Base-by-base conservation (phyloP, 106 monocot species). In the Apostasia shenzhenica region DNA sequence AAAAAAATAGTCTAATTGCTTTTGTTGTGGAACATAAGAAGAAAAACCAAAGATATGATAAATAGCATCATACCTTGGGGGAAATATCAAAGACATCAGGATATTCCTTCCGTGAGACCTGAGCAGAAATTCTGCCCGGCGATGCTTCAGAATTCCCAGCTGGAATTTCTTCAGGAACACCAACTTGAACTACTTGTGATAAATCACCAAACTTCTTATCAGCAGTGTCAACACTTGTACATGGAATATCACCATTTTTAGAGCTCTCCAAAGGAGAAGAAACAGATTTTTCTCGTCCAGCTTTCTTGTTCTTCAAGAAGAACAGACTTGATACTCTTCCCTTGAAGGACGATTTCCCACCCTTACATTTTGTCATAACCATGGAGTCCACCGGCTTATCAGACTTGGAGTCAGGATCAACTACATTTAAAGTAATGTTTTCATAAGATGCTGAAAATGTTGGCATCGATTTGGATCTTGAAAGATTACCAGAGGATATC, bases 251-350 rank as follows among this genome's bases (percentile, higher is more conserved):
- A 63, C 9, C 63, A 63, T 46, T 14, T 14, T 14, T 13, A 71
- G 48, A 2, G 41, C 12, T 40, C 1, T 39, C 69, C 6, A 62
- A 63, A 8, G 60, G 43, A 70, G 76, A 70, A 48, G 76, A 63
- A 63, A 70, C 47, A 41, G 66, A 12, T n/a, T 72, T 71, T 47
- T 72, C 72, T 3, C 42, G 57, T 10, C 54, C 61, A 45, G 46
- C 13, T 73, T 69, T 85, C 67, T 77, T 82, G 47, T 55, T 89
- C 59, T 56, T 82, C 65, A 68, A 80, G 54, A 74, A 73, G 41
- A 81, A 88, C 41, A 88, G 72, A 54, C 82, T 76, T n/a, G 82
- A 79, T 41, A 85, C 66, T 69, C 82, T 82, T 10, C 76, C 86
- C 66, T 76, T 86, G 37, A 86, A 54, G 26, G 73, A 79, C 38